Percentiles rank a stretch among this genome's conserved stretches.
These are phyloP conservation scores for Fusarium protoensiforme DNA, from an alignment of 2,329 filamentous ascomycete species.

Conservation along the genomic window DNA sequence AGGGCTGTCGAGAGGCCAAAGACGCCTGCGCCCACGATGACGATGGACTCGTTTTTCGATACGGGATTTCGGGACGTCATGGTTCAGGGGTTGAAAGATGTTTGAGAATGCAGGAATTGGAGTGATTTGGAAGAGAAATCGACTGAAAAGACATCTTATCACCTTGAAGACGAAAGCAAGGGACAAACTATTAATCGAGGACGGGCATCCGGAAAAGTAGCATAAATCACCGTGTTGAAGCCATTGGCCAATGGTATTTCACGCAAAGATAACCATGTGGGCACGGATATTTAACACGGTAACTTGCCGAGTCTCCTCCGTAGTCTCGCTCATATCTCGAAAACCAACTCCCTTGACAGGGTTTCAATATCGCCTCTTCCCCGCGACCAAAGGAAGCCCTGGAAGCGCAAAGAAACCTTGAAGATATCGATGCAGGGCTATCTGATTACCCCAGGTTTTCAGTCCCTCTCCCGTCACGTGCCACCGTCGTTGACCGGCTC, in stretches of 20 bases:
- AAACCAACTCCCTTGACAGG: not conserved
- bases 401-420: not conserved
- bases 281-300: slow-evolving; percentile 18
- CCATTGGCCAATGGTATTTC: slow-evolving; percentile 30
- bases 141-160: not conserved
- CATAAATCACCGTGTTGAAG: slow-evolving; percentile 15
- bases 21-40: slow-evolving; percentile 59
- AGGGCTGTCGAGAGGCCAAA: slow-evolving; percentile 63
- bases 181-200: slow-evolving; percentile 2
- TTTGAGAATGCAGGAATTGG: not conserved
- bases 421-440: not conserved
- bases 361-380: not conserved
- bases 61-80: slow-evolving; percentile 34
- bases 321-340: not conserved
- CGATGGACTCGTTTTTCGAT: slow-evolving; percentile 42
- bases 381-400: not conserved
- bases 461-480: not conserved
- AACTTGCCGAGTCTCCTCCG: not conserved
- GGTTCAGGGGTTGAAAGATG: not conserved
- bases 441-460: not conserved
- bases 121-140: not conserved
- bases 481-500: not conserved
- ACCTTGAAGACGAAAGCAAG: not conserved
- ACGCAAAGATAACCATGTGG: slow-evolving; percentile 5
- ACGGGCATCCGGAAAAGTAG: slow-evolving; percentile 8